A percentile compares a stretch with the other conserved stretches of the same genome.
Evolutionary conservation across 179 eudicot species (phyloP).

Genomic region (Heliamphora pulchella): DNA sequence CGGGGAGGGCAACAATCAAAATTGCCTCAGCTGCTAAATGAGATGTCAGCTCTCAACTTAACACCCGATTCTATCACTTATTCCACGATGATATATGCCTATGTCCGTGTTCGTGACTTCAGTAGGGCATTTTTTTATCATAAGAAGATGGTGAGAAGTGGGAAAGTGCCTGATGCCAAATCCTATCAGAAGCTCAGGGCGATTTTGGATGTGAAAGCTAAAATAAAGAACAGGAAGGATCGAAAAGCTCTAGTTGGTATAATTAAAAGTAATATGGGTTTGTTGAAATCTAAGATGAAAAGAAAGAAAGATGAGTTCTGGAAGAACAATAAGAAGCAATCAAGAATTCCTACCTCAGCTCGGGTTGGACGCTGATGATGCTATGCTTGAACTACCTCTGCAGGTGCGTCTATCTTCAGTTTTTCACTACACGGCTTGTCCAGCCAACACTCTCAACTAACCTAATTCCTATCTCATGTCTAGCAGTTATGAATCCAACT

Average conservation of each 20-base stretch:
- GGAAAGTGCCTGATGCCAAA: constrained; percentile 71
- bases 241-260: constrained; percentile 73
- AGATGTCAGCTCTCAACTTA: constrained; percentile 59
- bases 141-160: constrained; percentile 80
- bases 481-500: no score
- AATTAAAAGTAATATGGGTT: constrained; percentile 62
- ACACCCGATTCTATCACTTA: constrained; percentile 87
- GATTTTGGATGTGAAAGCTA: constrained; percentile 79
- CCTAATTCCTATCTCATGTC: no score
- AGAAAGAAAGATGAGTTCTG: constrained; percentile 90
- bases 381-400: not conserved
- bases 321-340: constrained; percentile 58
- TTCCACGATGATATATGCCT: constrained; percentile 81
- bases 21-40: constrained; percentile 74
- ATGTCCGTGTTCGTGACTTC: constrained; percentile 80
- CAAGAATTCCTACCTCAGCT: constrained; percentile 26
- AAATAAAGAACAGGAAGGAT: constrained; percentile 70
- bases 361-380: constrained; percentile 19
- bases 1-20: constrained; percentile 78
- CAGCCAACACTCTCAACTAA: no score
- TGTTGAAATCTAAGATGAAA: constrained; percentile 54
- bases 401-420: not conserved
- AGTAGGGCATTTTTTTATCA: constrained; percentile 82
- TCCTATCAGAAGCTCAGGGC: constrained; percentile 71
- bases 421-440: not conserved